These are phyloP conservation scores for Scedosporium apiospermum DNA, from an alignment of 2,329 filamentous ascomycete genomes.

Conservation along the genomic window DNA sequence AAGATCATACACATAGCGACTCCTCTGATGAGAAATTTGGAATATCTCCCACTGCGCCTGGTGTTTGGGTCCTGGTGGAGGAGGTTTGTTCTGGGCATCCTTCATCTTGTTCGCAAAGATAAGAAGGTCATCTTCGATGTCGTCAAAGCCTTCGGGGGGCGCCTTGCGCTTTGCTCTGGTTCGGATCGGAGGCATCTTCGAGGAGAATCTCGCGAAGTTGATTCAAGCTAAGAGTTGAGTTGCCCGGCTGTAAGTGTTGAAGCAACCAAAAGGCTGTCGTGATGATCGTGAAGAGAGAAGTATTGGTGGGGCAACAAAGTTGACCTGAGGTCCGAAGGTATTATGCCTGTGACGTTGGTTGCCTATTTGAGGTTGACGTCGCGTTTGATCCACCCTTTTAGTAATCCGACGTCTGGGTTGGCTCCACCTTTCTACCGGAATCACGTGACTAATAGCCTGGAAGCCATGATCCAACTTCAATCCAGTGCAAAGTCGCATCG, in stretches of 20 bases:
- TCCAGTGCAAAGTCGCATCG: not conserved
- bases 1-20: constrained; percentile 88
- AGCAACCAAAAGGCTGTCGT: not conserved
- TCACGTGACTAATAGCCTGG: not conserved
- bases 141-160: constrained; percentile 76
- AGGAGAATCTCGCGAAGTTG: not conserved
- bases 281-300: not conserved
- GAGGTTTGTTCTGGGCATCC: constrained; percentile 85
- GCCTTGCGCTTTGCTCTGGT: constrained; percentile 70
- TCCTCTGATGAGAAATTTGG: constrained; percentile 89
- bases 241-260: not conserved
- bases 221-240: not conserved
- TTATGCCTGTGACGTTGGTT: too few species aligned
- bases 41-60: constrained; percentile 96
- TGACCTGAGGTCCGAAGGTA: not conserved
- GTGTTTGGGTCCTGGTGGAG: constrained; percentile 68
- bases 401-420: not conserved
- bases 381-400: not conserved
- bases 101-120: constrained; percentile 89
- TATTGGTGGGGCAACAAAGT: not conserved
- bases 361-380: not conserved
- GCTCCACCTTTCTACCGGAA: not conserved
- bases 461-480: not conserved
- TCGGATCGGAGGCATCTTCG: constrained; percentile 64
- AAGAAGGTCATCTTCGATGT: constrained; percentile 79